Evolutionary conservation across 371 early-diverging fungal genomes (phyloP).

Genomic region (Thermomucor indicae-seudaticae): DNA sequence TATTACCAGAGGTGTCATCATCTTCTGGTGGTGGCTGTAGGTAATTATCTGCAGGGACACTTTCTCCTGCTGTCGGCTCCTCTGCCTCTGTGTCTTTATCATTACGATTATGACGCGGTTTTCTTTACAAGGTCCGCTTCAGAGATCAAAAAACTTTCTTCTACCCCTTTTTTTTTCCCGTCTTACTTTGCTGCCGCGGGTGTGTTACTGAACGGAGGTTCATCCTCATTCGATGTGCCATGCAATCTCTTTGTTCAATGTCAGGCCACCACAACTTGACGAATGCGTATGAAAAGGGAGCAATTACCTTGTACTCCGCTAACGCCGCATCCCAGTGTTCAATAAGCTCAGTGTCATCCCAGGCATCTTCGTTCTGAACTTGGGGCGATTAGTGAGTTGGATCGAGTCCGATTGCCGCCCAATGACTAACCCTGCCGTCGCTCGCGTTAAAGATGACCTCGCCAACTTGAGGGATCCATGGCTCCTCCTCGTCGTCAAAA

Average conservation of each 20-base stretch:
- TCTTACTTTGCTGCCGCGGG: not conserved
- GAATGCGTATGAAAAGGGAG: not conserved
- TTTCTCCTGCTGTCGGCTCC: no score
- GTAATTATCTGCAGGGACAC: no score
- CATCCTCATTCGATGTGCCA: not conserved
- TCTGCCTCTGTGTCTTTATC: no score
- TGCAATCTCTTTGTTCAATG: not conserved
- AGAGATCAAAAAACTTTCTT: no score
- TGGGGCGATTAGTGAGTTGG: not conserved
- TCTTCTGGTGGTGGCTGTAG: no score
- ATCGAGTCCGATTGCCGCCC: not conserved
- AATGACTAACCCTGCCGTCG: not conserved
- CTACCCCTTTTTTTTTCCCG: no score
- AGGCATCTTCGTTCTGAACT: conserved; percentile 32
- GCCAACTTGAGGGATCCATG: not conserved
- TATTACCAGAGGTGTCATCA: no score
- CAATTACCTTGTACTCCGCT: conserved; percentile 32
- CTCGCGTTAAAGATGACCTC: not conserved
- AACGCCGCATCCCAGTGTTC: conserved; percentile 58
- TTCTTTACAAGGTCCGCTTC: no score
- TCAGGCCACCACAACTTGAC: not conserved
- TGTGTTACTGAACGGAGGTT: not conserved
- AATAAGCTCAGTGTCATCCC: conserved; percentile 59
- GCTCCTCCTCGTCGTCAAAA: no score
- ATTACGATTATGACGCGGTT: no score